These are phyloP conservation scores for Strobilomyces confusus DNA, from an alignment of 768 basidiomycete genomes.

Conservation along the genomic window DNA sequence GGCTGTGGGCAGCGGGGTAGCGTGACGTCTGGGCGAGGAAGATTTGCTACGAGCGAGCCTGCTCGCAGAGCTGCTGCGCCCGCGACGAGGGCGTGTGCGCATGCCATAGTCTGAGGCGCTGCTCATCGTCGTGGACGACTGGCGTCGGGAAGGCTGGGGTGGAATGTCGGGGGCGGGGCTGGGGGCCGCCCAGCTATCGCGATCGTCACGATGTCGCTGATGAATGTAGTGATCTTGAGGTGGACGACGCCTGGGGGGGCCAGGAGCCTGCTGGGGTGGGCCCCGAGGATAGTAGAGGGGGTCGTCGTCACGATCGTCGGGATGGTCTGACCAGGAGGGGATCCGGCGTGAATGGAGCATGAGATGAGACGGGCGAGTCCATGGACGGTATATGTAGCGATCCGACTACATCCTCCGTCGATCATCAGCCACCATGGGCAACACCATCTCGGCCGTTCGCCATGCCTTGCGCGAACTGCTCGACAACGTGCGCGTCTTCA, in stretches of 20 bases:
- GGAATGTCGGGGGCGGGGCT: constrained; percentile 10
- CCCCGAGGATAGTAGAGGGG: constrained; percentile 14
- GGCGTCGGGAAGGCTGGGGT: constrained; percentile 17
- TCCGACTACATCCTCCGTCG: too few species aligned
- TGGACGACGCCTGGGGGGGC: constrained; percentile 15
- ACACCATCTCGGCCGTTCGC: constrained; percentile 20
- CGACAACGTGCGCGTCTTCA: constrained; percentile 18
- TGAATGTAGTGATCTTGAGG: constrained; percentile 16
- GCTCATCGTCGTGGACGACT: constrained; percentile 17
- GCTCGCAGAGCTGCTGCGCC: constrained; percentile 16
- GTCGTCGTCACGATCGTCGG: constrained; percentile 12
- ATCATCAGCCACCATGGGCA: constrained; percentile 19
- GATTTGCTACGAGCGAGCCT: constrained; percentile 17
- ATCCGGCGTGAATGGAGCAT: neutral
- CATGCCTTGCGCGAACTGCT: constrained; percentile 20
- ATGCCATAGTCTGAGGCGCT: constrained; percentile 15
- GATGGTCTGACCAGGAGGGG: constrained; percentile 5
- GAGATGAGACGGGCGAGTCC: too few species aligned
- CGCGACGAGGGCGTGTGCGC: constrained; percentile 16
- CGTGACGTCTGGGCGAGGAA: constrained; percentile 19
- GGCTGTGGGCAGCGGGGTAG: constrained; percentile 13
- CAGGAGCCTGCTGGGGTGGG: constrained; percentile 5
- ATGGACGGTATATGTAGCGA: too few species aligned
- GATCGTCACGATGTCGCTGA: constrained; percentile 22
- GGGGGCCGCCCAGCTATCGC: constrained; percentile 13